phyloP scores from a whole-genome alignment of 2,329 filamentous ascomycete species.

The Aspergillus eucalypticola region DNA sequence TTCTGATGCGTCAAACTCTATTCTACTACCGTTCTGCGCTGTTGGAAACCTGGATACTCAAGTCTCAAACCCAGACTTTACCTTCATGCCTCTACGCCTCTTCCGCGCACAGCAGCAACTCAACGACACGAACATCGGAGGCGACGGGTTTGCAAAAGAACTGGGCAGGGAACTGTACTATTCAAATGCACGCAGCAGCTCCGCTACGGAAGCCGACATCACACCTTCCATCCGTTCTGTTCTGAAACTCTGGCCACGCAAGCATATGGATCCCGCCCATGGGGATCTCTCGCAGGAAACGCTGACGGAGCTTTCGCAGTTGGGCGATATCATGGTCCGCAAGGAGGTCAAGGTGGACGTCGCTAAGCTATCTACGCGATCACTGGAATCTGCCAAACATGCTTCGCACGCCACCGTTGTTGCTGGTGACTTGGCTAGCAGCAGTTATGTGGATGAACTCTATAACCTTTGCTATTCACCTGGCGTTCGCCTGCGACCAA shows the following conservation, averaged over 20 bases:
- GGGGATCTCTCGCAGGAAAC: slow-evolving; percentile 22
- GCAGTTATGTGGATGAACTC: slow-evolving; percentile 52
- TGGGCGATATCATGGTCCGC: slow-evolving; percentile 63
- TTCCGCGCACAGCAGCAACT: slow-evolving; percentile 68
- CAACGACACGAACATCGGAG: slow-evolving; percentile 55
- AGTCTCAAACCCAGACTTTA: slow-evolving; percentile 53
- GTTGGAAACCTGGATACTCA: slow-evolving; percentile 63
- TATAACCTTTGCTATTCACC: slow-evolving; percentile 40
- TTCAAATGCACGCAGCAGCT: slow-evolving; percentile 31
- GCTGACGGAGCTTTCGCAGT: slow-evolving; percentile 25
- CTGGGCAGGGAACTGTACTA: slow-evolving; percentile 63
- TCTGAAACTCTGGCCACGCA: slow-evolving; percentile 26
- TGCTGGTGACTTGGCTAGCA: slow-evolving; percentile 25
- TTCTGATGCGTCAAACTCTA: slow-evolving; percentile 44
- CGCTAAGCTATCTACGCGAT: slow-evolving; percentile 26
- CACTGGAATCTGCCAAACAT: slow-evolving; percentile 21
- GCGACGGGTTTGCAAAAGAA: slow-evolving; percentile 61
- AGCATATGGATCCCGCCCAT: neutral
- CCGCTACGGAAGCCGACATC: slow-evolving; percentile 27
- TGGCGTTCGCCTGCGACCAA: slow-evolving; percentile 29
- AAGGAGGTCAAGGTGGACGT: slow-evolving; percentile 62
- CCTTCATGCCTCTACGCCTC: slow-evolving; percentile 63
- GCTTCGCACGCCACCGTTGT: slow-evolving; percentile 28
- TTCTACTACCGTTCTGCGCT: slow-evolving; percentile 57
- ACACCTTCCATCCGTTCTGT: slow-evolving; percentile 23